These are phyloP conservation scores for Podospora tetraspora DNA, from an alignment of 495 filamentous ascomycete species.

Conservation along the genomic window DNA sequence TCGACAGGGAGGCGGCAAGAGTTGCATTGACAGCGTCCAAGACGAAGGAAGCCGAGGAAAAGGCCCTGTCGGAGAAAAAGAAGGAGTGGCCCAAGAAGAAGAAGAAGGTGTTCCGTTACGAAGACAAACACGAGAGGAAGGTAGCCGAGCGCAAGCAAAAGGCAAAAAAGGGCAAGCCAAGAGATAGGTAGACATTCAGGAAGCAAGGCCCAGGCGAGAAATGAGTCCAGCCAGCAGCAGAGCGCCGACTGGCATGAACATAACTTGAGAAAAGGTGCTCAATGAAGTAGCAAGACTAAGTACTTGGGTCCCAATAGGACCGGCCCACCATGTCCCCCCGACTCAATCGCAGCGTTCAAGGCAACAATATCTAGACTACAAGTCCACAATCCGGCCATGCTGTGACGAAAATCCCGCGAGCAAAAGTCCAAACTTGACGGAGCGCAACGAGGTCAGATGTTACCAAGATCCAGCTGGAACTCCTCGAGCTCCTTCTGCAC, in stretches of 20 bases:
- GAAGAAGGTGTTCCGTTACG: conserved; percentile 89
- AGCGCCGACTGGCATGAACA: background rate
- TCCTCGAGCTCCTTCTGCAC: conserved; percentile 89
- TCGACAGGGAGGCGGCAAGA: conserved; percentile 29
- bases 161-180: conserved; percentile 44
- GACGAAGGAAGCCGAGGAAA: conserved; percentile 26
- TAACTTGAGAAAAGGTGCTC: conserved; percentile 6
- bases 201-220: background rate
- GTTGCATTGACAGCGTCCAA: conserved; percentile 30
- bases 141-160: conserved; percentile 61
- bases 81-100: conserved; percentile 63
- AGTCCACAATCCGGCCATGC: conserved; percentile 4
- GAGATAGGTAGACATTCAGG: conserved; percentile 3
- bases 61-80: conserved; percentile 41
- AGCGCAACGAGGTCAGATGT: conserved; percentile 56
- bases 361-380: conserved; percentile 13
- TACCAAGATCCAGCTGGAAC: conserved; percentile 81
- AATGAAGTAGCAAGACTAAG: conserved; percentile 12
- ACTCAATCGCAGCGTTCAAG: background rate
- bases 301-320: conserved; percentile 2
- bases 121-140: conserved; percentile 73
- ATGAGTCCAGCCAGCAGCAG: background rate
- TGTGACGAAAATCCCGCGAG: conserved; percentile 9
- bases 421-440: conserved; percentile 7
- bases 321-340: background rate